Conservation (phyloP, 106 monocot genomes). For the Agapanthus africanus region DNA sequence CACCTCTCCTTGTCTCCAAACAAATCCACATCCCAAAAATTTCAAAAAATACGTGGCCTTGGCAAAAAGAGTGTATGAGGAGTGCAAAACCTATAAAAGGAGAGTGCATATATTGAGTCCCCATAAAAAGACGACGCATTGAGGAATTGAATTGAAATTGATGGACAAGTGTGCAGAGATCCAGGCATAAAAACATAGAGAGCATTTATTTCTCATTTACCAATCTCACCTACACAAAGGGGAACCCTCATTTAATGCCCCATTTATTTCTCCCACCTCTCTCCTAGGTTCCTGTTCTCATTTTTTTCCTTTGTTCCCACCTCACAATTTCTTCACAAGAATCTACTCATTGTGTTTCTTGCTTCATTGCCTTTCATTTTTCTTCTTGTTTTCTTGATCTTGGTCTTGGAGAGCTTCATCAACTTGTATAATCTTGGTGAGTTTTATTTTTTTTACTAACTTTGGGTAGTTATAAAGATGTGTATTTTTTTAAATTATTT, state of each 20-base stretch:
- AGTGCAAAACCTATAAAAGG: no score
- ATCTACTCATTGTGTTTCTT: not conserved
- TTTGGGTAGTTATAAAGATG: not conserved
- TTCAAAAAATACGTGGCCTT: no score
- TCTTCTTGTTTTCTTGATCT: not conserved
- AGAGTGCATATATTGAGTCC: no score
- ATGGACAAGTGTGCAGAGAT: constrained; percentile 56
- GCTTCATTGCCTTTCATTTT: not conserved
- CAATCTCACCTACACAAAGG: constrained; percentile 41
- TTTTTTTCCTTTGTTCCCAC: constrained; percentile 8
- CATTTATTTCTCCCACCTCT: constrained; percentile 35
- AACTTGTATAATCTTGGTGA: constrained; percentile 10
- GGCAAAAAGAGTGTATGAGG: no score
- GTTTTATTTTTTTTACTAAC: constrained; percentile 3
- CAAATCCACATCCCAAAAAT: no score
- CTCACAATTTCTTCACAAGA: not conserved
- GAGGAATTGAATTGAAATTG: constrained; percentile 41
- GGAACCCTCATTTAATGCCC: constrained; percentile 37
- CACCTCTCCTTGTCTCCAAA: no score
- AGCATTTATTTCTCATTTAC: constrained; percentile 56
- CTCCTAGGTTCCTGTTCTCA: constrained; percentile 3
- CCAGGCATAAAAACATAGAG: constrained; percentile 48
- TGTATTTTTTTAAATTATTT: no score
- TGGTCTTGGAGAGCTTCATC: not conserved
- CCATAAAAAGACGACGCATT: no score